Evolutionary conservation across 2,329 filamentous ascomycete species (phyloP), one percentile per base, ranked within the genome.

Genomic region (Pseudocercospora macadamiae): DNA sequence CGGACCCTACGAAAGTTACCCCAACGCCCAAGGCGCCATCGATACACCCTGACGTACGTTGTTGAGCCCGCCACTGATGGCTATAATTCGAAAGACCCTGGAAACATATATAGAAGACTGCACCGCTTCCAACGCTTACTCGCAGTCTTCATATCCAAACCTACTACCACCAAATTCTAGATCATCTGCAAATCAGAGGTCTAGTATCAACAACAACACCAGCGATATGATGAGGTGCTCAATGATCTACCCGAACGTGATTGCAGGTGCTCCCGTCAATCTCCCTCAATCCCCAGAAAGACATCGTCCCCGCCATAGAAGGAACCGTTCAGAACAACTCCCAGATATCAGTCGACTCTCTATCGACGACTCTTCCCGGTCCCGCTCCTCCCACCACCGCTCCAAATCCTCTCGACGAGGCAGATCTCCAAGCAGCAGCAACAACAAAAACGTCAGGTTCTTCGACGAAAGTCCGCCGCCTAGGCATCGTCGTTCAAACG

Each of bases 381-480:
- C 56, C 16, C 49, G 57, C 1, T 54, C 37, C 4, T 54, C 55
- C 5, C 42, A 54, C 42, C 23, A 42, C 32, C 39, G 45, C 34
- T 47, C 28, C 48, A 30, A 47, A 14, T 45, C 58, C 3, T 48
- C 55, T 1, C 34, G 12, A 7, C 10, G 23, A 26, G 53, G 57
- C 30, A 39, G 53, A 3, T 48, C 54, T 10, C 59, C 54, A n/a
- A n/a, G 9, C 37, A 49, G 4, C 54, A 49, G 3, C 51, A 54
- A 12, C 61, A 48, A 25, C 26, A 65, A 65, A 42, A 55, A 51
- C 30, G 63, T 65, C 19, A 61, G 61, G 26, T 65, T 65, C 59
- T 60, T 59, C 36, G 61, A 61, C n/a, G 55, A 51, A 14, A 55
- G 37, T n/a, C 34, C 57, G n/a, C 47, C 63, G 12, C 51, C 56